Conservation (phyloP, 768 basidiomycete genomes). For the Lepiota subincarnata region DNA sequence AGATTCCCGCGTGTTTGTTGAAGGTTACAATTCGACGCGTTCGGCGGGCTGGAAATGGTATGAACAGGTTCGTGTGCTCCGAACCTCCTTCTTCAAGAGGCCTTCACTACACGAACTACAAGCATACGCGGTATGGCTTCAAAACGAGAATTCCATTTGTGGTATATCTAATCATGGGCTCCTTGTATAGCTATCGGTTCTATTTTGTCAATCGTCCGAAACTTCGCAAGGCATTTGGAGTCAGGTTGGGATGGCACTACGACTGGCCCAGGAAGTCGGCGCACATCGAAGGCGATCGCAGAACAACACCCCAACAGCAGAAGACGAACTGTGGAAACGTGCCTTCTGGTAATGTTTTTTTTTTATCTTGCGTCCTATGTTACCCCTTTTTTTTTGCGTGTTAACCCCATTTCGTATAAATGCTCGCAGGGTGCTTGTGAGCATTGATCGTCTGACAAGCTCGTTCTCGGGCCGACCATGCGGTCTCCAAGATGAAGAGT, state of each 20-base stretch:
- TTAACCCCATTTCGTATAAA: not conserved
- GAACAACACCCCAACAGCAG: constrained; percentile 33
- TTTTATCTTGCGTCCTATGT: not conserved
- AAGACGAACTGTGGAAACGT: constrained; percentile 74
- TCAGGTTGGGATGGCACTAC: constrained; percentile 61
- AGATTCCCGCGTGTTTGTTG: constrained; percentile 56
- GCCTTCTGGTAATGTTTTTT: constrained; percentile 49
- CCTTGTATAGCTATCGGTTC: constrained; percentile 37
- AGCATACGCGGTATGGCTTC: constrained; percentile 47
- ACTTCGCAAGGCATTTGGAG: constrained; percentile 58
- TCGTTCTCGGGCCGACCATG: constrained; percentile 63
- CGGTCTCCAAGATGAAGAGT: constrained; percentile 75
- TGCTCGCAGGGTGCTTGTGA: constrained; percentile 42
- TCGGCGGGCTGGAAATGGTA: constrained; percentile 65
- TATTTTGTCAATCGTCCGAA: constrained; percentile 45
- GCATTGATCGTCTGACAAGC: constrained; percentile 43
- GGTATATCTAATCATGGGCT: no score
- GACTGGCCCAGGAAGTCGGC: constrained; percentile 71
- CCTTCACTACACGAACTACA: constrained; percentile 74
- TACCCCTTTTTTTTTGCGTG: not conserved
- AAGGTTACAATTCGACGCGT: constrained; percentile 36
- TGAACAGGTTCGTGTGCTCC: constrained; percentile 59
- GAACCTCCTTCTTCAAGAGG: constrained; percentile 52
- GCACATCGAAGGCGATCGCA: constrained; percentile 48
- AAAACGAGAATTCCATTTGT: no score